These are phyloP conservation scores for Penicillium palitans DNA, from an alignment of 2,329 filamentous ascomycete genomes.

Conservation along the genomic window DNA sequence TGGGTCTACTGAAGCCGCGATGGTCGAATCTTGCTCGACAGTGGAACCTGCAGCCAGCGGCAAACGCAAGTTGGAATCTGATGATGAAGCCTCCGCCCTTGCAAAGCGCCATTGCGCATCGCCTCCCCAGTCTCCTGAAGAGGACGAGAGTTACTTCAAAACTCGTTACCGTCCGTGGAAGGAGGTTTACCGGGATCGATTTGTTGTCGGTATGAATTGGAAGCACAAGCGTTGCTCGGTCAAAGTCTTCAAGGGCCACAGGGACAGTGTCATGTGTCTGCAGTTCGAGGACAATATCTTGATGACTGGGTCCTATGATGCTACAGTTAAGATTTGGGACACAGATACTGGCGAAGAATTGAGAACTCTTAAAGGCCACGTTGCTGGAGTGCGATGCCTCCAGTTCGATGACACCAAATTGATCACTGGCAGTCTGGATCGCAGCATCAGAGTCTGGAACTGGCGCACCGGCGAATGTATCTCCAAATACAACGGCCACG, in stretches of 20 bases:
- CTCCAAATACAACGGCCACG: slow-evolving; percentile 76
- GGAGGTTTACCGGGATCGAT: slow-evolving; percentile 91
- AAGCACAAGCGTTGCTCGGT: slow-evolving; percentile 88
- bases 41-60: slow-evolving; percentile 12
- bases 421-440: slow-evolving; percentile 85
- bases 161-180: slow-evolving; percentile 76
- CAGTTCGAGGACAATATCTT: slow-evolving; percentile 87
- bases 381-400: slow-evolving; percentile 77
- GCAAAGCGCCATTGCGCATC: slow-evolving; percentile 37
- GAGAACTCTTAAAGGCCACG: slow-evolving; percentile 81
- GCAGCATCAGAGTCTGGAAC: slow-evolving; percentile 91
- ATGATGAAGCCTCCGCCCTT: slow-evolving; percentile 30
- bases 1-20: slow-evolving; percentile 16
- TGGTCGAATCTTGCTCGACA: slow-evolving; percentile 21
- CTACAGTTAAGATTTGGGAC: slow-evolving; percentile 95
- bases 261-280: slow-evolving; percentile 79
- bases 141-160: slow-evolving; percentile 52
- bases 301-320: slow-evolving; percentile 92
- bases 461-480: slow-evolving; percentile 89
- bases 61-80: slow-evolving; percentile 34
- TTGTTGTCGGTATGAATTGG: slow-evolving; percentile 96
- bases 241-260: slow-evolving; percentile 81
- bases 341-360: slow-evolving; percentile 83
- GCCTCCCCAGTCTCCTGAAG: slow-evolving; percentile 29
- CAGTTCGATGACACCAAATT: slow-evolving; percentile 92